Conservation (phyloP, 805 yeast genomes). For the Priceomyces castillae region DNA sequence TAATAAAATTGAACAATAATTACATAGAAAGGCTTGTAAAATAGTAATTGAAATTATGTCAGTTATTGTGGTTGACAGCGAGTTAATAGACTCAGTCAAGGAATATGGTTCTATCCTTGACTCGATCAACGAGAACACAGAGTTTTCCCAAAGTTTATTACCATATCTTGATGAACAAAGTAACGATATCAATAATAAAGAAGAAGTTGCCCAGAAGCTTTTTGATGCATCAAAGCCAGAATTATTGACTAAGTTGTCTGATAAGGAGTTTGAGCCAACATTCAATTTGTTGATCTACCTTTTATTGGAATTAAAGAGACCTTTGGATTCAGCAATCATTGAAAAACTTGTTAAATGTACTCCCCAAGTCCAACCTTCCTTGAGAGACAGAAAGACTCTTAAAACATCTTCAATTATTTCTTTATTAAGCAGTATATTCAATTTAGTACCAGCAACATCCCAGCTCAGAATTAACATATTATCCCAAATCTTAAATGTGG, state of each 20-base stretch:
- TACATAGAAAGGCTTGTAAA: not conserved
- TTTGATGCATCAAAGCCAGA: slow-evolving; percentile 27
- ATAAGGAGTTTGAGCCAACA: slow-evolving; percentile 46
- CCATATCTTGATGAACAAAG: slow-evolving; percentile 18
- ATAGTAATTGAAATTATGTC: slow-evolving; percentile 12
- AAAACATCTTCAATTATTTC: slow-evolving; percentile 42
- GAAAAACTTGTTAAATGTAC: slow-evolving; percentile 28
- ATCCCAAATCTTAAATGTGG: slow-evolving; percentile 30
- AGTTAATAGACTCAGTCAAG: slow-evolving; percentile 37
- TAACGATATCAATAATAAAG: slow-evolving; percentile 25
- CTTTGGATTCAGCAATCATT: slow-evolving; percentile 21
- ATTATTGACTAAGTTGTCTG: slow-evolving; percentile 33
- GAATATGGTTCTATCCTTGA: slow-evolving; percentile 41
- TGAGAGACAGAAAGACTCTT: slow-evolving; percentile 44
- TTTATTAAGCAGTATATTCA: slow-evolving; percentile 39
- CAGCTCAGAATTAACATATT: slow-evolving; percentile 30
- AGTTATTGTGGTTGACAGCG: slow-evolving; percentile 43
- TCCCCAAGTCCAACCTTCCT: slow-evolving; percentile 37
- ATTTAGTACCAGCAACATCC: slow-evolving; percentile 36
- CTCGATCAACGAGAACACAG: slow-evolving; percentile 24
- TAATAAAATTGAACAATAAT: not conserved
- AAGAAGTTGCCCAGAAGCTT: slow-evolving; percentile 26
- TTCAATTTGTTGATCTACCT: slow-evolving; percentile 40
- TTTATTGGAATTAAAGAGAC: slow-evolving; percentile 28
- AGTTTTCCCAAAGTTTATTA: slow-evolving; percentile 26